phyloP scores from a whole-genome alignment of 345 rosid species.

The Passiflora organensis region DNA sequence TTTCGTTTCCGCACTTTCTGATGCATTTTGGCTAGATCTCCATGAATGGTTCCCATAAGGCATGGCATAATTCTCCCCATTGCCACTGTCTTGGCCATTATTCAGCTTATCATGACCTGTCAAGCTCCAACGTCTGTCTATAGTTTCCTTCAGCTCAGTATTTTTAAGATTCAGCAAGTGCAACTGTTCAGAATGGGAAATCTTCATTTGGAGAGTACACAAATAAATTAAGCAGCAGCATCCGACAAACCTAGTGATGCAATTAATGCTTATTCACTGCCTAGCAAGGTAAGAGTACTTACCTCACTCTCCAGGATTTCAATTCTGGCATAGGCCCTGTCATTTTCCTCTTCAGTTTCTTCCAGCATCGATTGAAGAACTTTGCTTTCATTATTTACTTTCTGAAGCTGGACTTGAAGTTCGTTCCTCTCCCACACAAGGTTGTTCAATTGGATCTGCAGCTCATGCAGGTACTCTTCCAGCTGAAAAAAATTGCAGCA shows the following conservation, averaged over 20 bases:
- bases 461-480: slow-evolving; percentile 42
- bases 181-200: slow-evolving; percentile 47
- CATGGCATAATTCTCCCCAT: slow-evolving; percentile 20
- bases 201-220: no score
- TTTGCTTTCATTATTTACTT: slow-evolving; percentile 44
- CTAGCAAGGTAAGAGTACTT: no score
- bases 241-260: no score
- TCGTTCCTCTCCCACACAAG: slow-evolving; percentile 51
- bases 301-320: slow-evolving; percentile 63
- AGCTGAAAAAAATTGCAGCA: slow-evolving; percentile 43
- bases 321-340: slow-evolving; percentile 44
- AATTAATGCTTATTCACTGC: no score
- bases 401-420: slow-evolving; percentile 45
- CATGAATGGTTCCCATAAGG: slow-evolving; percentile 10
- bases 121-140: slow-evolving; percentile 27
- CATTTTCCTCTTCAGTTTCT: slow-evolving; percentile 70
- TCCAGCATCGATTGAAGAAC: slow-evolving; percentile 46
- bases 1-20: slow-evolving; percentile 11
- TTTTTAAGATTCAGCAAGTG: slow-evolving; percentile 51
- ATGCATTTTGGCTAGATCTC: slow-evolving; percentile 5
- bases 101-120: slow-evolving; percentile 20
- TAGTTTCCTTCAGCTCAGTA: slow-evolving; percentile 38
- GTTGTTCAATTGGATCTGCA: slow-evolving; percentile 51
- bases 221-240: not conserved
- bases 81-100: slow-evolving; percentile 8